Base-by-base conservation (phyloP, 176 grass and related monocot species). In the Eleusine coracana region DNA sequence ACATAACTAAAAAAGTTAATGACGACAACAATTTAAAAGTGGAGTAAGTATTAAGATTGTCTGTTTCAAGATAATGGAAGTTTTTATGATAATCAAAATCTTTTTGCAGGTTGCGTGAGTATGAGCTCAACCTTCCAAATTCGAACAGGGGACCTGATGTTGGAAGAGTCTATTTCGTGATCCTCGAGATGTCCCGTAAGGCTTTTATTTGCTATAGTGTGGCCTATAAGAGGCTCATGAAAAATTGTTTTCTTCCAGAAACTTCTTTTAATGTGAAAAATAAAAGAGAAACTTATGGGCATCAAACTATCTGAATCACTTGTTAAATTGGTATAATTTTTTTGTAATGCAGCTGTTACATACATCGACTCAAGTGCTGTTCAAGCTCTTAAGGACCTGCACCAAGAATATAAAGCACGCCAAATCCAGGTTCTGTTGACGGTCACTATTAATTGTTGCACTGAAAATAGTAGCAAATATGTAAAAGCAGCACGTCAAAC, bases 101-200 rank as follows among this genome's bases (percentile, higher is more conserved):
- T 60, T 70, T 79, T 89, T 12, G 65, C 79, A 98, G 95, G 85
- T 80, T 98, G 87, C 92, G 92, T 10, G 92, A 98, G 66, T 98
- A 93, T 80, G 95, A 98, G 88, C 86, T 89, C 52, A 88, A 91
- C 66, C 60, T 91, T 70, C 91, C 92, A 81, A 91, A 59, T 79
- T 85, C 84, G 66, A 92, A 89, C 66, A 80, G 89, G 21, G 95
- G 95, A 51, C 84, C 85, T 76, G 90, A 93, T 84, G 90, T 95
- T 76, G 84, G 78, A 82, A 85, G 92, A 51, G 90, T 94, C 48
- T 98, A 95, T 68, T 98, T 98, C 77, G 90, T 98, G 45, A 93
- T 98, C 71, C 80, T 98, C 5, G 95, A 98, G 84, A 98, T 98
- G 95, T 98, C 95, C 52, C 92, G 95, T 98, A 93, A 87, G 95